Evolutionary conservation across 2,329 filamentous ascomycete species (phyloP).

Genomic region (Thelonectria blattea): DNA sequence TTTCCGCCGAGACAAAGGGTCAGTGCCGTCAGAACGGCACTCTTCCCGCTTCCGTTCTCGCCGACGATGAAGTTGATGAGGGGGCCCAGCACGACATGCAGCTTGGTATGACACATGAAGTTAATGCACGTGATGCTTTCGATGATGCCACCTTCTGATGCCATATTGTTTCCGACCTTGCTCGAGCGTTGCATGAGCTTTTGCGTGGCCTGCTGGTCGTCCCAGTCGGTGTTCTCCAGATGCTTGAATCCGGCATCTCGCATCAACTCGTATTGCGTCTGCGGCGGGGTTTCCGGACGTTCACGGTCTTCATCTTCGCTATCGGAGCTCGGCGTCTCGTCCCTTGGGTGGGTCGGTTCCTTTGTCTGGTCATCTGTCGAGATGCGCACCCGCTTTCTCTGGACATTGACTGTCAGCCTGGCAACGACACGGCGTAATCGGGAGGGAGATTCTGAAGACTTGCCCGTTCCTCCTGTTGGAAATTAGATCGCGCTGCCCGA

Average conservation of each 20-base stretch:
- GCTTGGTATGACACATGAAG: conserved; percentile 92
- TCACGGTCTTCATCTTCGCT: conserved; percentile 40
- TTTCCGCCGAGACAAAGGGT: conserved; percentile 96
- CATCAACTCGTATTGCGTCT: conserved; percentile 67
- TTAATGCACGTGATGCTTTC: conserved; percentile 87
- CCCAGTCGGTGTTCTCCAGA: conserved; percentile 60
- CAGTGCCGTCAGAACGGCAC: conserved; percentile 89
- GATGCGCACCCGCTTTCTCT: conserved; percentile 45
- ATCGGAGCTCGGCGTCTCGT: conserved; percentile 39
- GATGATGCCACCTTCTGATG: conserved; percentile 85
- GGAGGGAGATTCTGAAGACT: conserved; percentile 34
- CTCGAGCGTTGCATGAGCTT: conserved; percentile 59
- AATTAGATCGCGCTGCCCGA: conserved; percentile 49
- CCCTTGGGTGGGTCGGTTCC: conserved; percentile 22
- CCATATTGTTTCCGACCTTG: conserved; percentile 69
- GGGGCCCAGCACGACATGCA: conserved; percentile 86
- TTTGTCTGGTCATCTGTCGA: conserved; percentile 35
- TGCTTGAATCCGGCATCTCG: conserved; percentile 66
- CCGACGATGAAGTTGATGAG: conserved; percentile 98
- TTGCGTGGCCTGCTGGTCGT: conserved; percentile 70
- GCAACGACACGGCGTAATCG: background rate
- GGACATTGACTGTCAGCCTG: background rate
- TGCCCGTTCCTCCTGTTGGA: conserved; percentile 48
- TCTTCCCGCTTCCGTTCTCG: conserved; percentile 97
- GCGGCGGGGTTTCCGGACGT: conserved; percentile 47